These are phyloP conservation scores for Zygosaccharomyces siamensis DNA, from an alignment of 805 yeast genomes.

Conservation along the genomic window DNA sequence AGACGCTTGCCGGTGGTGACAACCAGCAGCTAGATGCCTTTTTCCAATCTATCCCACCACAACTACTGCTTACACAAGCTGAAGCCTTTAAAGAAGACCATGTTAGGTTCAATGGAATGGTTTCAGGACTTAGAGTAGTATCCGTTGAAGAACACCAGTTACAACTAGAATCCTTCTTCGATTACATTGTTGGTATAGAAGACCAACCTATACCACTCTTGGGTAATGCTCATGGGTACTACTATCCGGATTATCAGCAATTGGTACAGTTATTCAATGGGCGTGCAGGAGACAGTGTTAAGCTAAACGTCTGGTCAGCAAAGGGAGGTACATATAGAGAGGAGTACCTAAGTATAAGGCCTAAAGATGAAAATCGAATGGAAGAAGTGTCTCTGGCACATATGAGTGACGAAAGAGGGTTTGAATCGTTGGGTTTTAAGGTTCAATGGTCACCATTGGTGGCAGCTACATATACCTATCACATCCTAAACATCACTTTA, in stretches of 20 bases:
- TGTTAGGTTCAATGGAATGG: constrained; percentile 29
- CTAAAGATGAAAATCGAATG: constrained; percentile 27
- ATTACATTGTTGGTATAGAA: constrained; percentile 75
- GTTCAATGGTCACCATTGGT: constrained; percentile 73
- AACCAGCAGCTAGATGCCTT: constrained; percentile 35
- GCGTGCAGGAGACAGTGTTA: constrained; percentile 36
- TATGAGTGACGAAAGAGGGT: not conserved
- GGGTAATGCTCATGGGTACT: constrained; percentile 33
- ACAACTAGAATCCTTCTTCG: constrained; percentile 82
- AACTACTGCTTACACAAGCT: constrained; percentile 25
- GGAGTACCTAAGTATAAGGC: constrained; percentile 32
- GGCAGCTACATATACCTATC: constrained; percentile 82
- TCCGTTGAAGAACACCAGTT: constrained; percentile 45
- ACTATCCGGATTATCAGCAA: constrained; percentile 42
- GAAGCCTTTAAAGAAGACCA: not conserved
- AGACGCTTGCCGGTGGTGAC: constrained; percentile 36
- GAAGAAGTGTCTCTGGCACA: constrained; percentile 28
- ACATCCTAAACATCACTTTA: constrained; percentile 66
- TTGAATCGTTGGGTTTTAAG: constrained; percentile 52
- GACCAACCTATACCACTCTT: constrained; percentile 52
- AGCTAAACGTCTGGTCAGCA: constrained; percentile 75
- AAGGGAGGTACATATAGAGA: constrained; percentile 65
- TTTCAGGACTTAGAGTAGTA: constrained; percentile 56
- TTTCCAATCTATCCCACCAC: constrained; percentile 36
- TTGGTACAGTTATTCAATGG: constrained; percentile 26